Percentiles rank a stretch among this genome's conserved stretches.
These are phyloP conservation scores for Claviceps purpurea DNA, from an alignment of 2,329 filamentous ascomycete species.

Conservation along the genomic window DNA sequence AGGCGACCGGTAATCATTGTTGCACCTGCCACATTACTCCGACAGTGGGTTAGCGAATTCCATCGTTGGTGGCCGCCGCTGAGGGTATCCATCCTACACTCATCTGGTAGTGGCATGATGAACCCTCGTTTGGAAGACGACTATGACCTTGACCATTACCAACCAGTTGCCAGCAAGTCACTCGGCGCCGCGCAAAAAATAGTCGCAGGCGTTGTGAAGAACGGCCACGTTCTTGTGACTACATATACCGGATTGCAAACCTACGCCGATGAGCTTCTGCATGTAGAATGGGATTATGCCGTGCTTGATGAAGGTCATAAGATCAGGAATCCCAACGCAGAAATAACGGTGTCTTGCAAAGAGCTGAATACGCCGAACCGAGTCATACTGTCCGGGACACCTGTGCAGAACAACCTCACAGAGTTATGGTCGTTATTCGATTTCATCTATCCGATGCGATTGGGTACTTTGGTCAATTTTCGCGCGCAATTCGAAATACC, in stretches of 20 bases:
- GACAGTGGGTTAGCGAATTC: conserved; percentile 97
- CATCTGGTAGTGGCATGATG: conserved; percentile 92
- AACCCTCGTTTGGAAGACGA: conserved; percentile 54
- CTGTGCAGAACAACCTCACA: conserved; percentile 91
- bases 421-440: conserved; percentile 97
- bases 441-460: conserved; percentile 90
- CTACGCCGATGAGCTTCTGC: conserved; percentile 70
- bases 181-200: conserved; percentile 60
- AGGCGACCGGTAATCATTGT: conserved; percentile 80
- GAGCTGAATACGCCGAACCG: conserved; percentile 81
- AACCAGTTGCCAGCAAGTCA: conserved; percentile 20
- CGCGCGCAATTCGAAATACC: conserved; percentile 85
- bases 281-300: conserved; percentile 82
- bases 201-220: conserved; percentile 64
- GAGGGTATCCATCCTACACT: conserved; percentile 86
- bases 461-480: conserved; percentile 86
- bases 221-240: conserved; percentile 88
- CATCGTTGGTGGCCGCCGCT: conserved; percentile 99
- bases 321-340: conserved; percentile 90
- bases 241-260: conserved; percentile 94
- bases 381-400: conserved; percentile 87
- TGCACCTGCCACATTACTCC: conserved; percentile 84
- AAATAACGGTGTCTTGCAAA: conserved; percentile 91
- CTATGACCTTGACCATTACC: conserved; percentile 32
- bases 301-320: conserved; percentile 96